Evolutionary conservation across 2,329 filamentous ascomycete species (phyloP).

Genomic region (Ceratocystis papillata): DNA sequence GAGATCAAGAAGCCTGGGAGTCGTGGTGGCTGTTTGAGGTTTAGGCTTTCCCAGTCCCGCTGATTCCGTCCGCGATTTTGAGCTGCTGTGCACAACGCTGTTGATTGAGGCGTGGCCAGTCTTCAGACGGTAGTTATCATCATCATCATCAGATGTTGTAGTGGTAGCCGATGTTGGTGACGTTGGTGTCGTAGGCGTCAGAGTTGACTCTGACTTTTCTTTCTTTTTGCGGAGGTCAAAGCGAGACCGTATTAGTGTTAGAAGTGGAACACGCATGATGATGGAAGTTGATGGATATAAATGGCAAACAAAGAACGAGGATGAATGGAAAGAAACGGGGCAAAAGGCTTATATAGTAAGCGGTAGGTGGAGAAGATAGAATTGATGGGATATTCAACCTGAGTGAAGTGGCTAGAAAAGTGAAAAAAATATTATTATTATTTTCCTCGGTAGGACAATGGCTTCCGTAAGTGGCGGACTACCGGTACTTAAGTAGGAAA

Average conservation of each 20-base stretch:
- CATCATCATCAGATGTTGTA: conserved; percentile 1
- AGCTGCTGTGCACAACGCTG: background rate
- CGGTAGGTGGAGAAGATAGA: background rate
- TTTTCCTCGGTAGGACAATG: too few relatives aligned
- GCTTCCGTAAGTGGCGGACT: background rate
- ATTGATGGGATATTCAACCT: background rate
- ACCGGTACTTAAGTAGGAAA: background rate
- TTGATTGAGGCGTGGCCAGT: conserved; percentile 5
- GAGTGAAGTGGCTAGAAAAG: too few relatives aligned
- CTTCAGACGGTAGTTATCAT: background rate
- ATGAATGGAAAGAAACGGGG: background rate
- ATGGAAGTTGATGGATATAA: background rate
- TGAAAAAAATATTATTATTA: too few relatives aligned
- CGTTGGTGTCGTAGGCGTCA: background rate
- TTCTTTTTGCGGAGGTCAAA: conserved; percentile 12
- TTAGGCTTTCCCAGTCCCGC: background rate
- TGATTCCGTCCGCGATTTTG: background rate
- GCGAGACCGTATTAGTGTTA: conserved; percentile 14
- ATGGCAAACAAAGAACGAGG: background rate
- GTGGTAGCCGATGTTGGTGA: background rate
- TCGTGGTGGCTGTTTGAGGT: background rate
- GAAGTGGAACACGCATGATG: conserved; percentile 9
- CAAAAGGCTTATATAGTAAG: background rate
- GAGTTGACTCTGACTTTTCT: conserved; percentile 5
- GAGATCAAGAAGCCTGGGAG: conserved; percentile 38